phyloP scores from a whole-genome alignment of 1,284 basidiomycete genomes.

The Phellinidium pouzarii region DNA sequence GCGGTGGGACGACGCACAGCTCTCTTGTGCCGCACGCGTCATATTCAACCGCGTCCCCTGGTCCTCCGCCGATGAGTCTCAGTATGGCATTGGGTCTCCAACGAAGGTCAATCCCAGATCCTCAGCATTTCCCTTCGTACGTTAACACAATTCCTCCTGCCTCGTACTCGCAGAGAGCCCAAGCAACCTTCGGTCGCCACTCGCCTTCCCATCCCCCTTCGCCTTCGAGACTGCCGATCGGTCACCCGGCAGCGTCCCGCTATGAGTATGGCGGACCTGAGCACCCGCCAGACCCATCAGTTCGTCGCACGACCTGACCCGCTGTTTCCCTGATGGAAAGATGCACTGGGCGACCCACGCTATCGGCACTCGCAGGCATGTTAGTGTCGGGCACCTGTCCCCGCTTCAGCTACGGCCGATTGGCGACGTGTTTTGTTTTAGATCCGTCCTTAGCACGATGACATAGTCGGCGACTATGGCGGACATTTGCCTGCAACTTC shows the following conservation, averaged over 20 bases:
- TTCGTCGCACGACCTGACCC: conserved; percentile 14
- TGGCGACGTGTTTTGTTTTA: background rate
- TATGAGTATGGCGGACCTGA: conserved; percentile 13
- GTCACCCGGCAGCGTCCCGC: conserved; percentile 2
- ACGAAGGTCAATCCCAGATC: conserved; percentile 17
- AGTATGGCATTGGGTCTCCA: conserved; percentile 9
- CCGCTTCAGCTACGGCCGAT: background rate
- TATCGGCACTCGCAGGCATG: background rate
- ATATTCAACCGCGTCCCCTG: conserved; percentile 2
- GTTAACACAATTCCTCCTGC: conserved; percentile 14
- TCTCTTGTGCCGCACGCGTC: conserved; percentile 3
- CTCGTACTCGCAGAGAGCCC: conserved; percentile 14
- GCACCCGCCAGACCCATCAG: conserved; percentile 13
- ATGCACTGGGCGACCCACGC: background rate
- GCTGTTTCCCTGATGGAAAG: conserved; percentile 9
- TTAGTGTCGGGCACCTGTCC: background rate
- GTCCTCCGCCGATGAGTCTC: background rate
- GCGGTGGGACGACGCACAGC: conserved; percentile 4
- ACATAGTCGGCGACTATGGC: conserved; percentile 7
- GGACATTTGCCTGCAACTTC: background rate
- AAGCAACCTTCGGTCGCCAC: conserved; percentile 5
- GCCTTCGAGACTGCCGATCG: conserved; percentile 7
- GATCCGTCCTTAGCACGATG: background rate
- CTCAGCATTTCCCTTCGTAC: conserved; percentile 15
- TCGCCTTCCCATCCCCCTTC: background rate